A percentile compares a stretch with the other conserved stretches of the same genome.
These are phyloP conservation scores for Musa acuminata DNA, from an alignment of 176 grass and related monocot species.

Conservation along the genomic window DNA sequence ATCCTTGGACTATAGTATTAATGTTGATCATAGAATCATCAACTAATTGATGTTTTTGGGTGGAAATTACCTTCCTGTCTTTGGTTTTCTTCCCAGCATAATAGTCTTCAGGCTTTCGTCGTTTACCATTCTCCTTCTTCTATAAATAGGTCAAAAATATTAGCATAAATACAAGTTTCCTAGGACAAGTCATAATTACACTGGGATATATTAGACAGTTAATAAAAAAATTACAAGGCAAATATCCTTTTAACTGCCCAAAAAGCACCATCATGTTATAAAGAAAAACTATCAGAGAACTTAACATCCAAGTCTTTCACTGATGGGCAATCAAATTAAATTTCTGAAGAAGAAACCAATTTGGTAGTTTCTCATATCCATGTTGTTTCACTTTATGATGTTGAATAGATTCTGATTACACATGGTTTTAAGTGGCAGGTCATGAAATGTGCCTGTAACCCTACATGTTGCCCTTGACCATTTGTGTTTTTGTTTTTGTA, in stretches of 20 bases:
- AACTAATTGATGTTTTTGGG: constrained; percentile 1
- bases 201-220: constrained; percentile 1
- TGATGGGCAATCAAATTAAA: neutral
- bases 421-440: neutral
- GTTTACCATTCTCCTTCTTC: constrained; percentile 65
- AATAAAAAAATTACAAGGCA: neutral
- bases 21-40: neutral
- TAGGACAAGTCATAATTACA: constrained; percentile 29
- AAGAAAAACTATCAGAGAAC: neutral
- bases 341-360: neutral
- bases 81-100: constrained; percentile 64
- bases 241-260: neutral
- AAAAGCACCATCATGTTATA: neutral
- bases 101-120: constrained; percentile 65
- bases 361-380: neutral
- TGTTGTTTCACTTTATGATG: neutral
- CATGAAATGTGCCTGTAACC: neutral
- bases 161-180: constrained; percentile 27
- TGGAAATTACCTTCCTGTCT: constrained; percentile 62
- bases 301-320: neutral
- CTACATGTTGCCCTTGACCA: no score
- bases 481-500: no score
- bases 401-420: neutral
- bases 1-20: neutral
- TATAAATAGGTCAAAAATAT: constrained; percentile 23